These are phyloP conservation scores for Plasmodium sp. DNA, from an alignment of 169 alveolate genomes.

Conservation along the genomic window DNA sequence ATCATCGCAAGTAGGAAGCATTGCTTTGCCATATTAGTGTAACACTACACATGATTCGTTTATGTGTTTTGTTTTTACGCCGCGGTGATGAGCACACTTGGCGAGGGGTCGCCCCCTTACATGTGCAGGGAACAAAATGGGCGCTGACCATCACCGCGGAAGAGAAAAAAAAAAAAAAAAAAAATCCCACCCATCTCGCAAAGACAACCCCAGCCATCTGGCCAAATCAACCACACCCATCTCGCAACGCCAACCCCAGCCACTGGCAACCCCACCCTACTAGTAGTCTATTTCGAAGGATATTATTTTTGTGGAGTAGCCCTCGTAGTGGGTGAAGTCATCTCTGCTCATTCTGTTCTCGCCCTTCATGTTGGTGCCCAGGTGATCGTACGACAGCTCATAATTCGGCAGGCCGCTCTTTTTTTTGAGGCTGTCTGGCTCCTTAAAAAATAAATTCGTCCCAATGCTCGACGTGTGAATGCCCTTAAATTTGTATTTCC, in stretches of 20 bases:
- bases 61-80: background rate
- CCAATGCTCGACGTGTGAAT: conserved; percentile 66
- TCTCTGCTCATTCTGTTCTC: conserved; percentile 57
- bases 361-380: conserved; percentile 4
- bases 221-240: no score
- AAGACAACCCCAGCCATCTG: background rate
- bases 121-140: background rate
- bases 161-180: background rate
- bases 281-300: conserved; percentile 69
- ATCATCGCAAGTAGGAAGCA: background rate
- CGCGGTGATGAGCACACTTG: background rate
- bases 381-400: conserved; percentile 4
- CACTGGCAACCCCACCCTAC: background rate
- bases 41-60: background rate
- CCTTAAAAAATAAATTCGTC: conserved; percentile 65
- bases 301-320: conserved; percentile 57
- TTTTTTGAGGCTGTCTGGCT: conserved; percentile 46
- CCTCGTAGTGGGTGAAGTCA: conserved; percentile 36
- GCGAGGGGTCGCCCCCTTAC: background rate
- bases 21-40: background rate
- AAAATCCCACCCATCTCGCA: background rate
- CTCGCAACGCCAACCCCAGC: background rate
- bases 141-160: background rate
- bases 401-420: background rate
- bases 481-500: conserved; percentile 70